Evolutionary conservation across 169 alveolate genomes (phyloP), one percentile per base, ranked within the genome.

Genomic region (Eimeria nieschulzi): DNA sequence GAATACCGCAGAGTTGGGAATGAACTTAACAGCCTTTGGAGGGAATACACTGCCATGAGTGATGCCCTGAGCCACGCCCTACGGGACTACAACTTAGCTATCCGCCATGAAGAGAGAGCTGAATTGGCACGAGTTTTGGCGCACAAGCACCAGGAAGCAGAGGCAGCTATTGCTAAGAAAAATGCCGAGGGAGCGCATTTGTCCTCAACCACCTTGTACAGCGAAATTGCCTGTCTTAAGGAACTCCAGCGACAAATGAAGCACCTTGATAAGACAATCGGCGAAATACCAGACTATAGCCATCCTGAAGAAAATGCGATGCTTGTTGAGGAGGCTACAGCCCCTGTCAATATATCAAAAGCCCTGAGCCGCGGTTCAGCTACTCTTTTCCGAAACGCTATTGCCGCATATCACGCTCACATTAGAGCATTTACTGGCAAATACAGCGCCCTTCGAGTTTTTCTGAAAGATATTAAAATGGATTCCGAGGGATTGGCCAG

Each of bases 51-150:
- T 19, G 51, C 68, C 21, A 33, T 68, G 68, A 56, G 39, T 39
- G 70, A 8, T 19, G 91, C 91, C 10, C 51, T 84, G 73, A 55
- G 83, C 73, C 91, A 84, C 55, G 53, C 55, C 46, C 71, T 84
- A 59, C 91, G 91, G 59, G 91, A 84, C 83, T 84, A 84, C 91
- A 84, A 71, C 91, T 82, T 84, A 10, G 83, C 72, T 1, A 39
- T 84, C 25, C 39, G 56, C 33, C 91, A 84, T 23, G 70, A 84
- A 83, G 21, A 68, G 72, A 21, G 59, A 10, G 70, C 59, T 21
- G 91, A 84, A 54, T 21, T 84, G 25, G 71, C 56, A 0, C 55
- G 39, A 17, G 26, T 26, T 8, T 0, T 84, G 83, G 83, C 68
- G 7, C 6, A 19, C 71, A n/a, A 73, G 54, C 91, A 84, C 25